phyloP scores from a whole-genome alignment of 2,329 filamentous ascomycete species.

The Talaromyces sp. region DNA sequence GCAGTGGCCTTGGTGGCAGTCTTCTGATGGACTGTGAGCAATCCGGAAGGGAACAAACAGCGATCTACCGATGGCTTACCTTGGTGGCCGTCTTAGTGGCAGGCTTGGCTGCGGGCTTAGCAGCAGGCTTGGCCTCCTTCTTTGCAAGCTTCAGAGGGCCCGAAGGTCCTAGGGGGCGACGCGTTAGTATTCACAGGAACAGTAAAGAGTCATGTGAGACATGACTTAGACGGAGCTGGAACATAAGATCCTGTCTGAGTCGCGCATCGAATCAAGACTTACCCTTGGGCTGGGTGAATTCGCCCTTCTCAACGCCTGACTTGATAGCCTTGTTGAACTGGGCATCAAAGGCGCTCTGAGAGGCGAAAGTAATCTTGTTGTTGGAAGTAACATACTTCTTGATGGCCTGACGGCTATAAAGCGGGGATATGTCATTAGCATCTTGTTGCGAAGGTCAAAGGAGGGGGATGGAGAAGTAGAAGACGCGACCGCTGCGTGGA shows the following conservation, averaged over 20 bases:
- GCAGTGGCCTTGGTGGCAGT: slow-evolving; percentile 32
- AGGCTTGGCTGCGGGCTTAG: slow-evolving; percentile 18
- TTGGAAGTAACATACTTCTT: slow-evolving; percentile 76
- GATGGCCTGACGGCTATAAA: slow-evolving; percentile 66
- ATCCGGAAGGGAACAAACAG: neutral
- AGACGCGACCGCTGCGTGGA: slow-evolving; percentile 12
- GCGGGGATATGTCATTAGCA: slow-evolving; percentile 34
- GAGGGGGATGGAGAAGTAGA: neutral
- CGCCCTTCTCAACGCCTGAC: slow-evolving; percentile 79
- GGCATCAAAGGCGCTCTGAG: slow-evolving; percentile 63
- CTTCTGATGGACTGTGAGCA: slow-evolving; percentile 46
- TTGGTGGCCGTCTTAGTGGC: slow-evolving; percentile 22
- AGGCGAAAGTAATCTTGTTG: slow-evolving; percentile 64
- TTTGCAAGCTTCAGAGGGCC: slow-evolving; percentile 91
- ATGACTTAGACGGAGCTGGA: slow-evolving; percentile 6
- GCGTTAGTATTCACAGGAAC: slow-evolving; percentile 36
- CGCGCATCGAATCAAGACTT: too few relatives aligned
- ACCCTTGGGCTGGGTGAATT: slow-evolving; percentile 92
- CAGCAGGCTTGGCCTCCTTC: slow-evolving; percentile 57
- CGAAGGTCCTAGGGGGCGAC: slow-evolving; percentile 65
- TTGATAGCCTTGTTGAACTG: slow-evolving; percentile 87
- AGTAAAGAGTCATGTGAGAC: neutral
- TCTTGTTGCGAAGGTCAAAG: slow-evolving; percentile 16
- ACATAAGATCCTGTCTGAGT: too few relatives aligned
- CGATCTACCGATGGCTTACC: slow-evolving; percentile 18